Conservation (phyloP, 2,329 filamentous ascomycete species). For the Xylaria sp. region DNA sequence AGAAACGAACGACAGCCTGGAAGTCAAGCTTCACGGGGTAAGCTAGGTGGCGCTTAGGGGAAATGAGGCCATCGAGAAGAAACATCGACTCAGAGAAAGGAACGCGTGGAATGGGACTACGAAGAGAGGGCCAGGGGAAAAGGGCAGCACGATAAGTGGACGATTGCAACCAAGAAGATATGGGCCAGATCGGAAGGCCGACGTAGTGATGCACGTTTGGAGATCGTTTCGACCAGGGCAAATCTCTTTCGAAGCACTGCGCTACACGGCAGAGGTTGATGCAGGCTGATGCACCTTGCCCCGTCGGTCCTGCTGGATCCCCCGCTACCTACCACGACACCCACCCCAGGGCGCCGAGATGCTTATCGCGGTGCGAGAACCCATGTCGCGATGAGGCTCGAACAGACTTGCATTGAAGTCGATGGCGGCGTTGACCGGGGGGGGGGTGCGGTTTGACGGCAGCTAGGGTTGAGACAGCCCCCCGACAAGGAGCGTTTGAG, state of each 20-base stretch:
- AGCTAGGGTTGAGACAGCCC: slow-evolving; percentile 32
- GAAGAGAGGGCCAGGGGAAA: slow-evolving; percentile 7
- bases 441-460: slow-evolving; percentile 14
- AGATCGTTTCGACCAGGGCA: slow-evolving; percentile 25
- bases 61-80: slow-evolving; percentile 26
- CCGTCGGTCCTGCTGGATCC: neutral
- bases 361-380: neutral
- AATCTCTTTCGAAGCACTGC: slow-evolving; percentile 6
- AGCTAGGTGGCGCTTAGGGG: slow-evolving; percentile 23
- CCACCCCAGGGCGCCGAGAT: slow-evolving; percentile 7
- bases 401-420: slow-evolving; percentile 16
- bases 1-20: slow-evolving; percentile 25
- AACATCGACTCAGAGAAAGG: slow-evolving; percentile 16
- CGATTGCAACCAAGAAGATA: slow-evolving; percentile 14
- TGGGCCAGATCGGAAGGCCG: slow-evolving; percentile 13
- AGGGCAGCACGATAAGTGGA: slow-evolving; percentile 16
- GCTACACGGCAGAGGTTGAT: slow-evolving; percentile 17
- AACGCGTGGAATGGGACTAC: slow-evolving; percentile 1
- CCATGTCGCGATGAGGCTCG: slow-evolving; percentile 11
- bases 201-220: slow-evolving; percentile 16
- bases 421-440: neutral
- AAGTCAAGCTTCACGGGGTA: slow-evolving; percentile 26
- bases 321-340: neutral
- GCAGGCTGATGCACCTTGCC: slow-evolving; percentile 17
- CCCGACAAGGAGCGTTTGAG: slow-evolving; percentile 35